Evolutionary conservation across 1,284 basidiomycete genomes (phyloP).

Genomic region (Thelephora terrestris): DNA sequence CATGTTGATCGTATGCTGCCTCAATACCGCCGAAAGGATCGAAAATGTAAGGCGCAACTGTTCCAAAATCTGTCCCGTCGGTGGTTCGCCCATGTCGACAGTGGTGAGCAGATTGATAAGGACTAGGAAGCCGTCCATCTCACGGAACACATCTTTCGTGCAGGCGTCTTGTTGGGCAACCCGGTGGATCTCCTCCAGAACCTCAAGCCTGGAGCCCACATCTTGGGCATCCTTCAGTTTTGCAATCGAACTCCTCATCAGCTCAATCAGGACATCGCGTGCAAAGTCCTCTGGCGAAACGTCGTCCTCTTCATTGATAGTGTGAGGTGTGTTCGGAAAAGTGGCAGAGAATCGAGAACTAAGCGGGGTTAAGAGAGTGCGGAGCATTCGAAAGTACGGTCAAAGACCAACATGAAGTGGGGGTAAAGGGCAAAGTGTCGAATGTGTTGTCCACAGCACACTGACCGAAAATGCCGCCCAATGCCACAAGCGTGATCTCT

Average conservation of each 20-base stretch:
- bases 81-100: conserved; percentile 31
- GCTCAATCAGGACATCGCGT: conserved; percentile 56
- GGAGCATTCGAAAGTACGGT: conserved; percentile 18
- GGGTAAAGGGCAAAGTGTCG: no score
- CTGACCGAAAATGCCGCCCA: no score
- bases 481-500: no score
- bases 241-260: conserved; percentile 61
- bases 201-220: conserved; percentile 38
- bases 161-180: conserved; percentile 47
- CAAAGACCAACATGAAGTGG: no score
- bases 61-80: conserved; percentile 37
- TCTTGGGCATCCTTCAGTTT: conserved; percentile 48
- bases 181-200: conserved; percentile 48
- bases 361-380: conserved; percentile 25
- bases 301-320: conserved; percentile 28
- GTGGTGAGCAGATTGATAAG: conserved; percentile 62
- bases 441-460: no score
- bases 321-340: conserved; percentile 10
- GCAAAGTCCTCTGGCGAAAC: conserved; percentile 59
- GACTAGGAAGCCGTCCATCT: conserved; percentile 68
- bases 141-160: conserved; percentile 67
- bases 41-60: conserved; percentile 48
- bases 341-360: conserved; percentile 23
- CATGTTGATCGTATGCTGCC: conserved; percentile 43
- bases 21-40: conserved; percentile 54